Conservation (phyloP, 2,329 filamentous ascomycete genomes). For the Pseudopithomyces maydicus region DNA sequence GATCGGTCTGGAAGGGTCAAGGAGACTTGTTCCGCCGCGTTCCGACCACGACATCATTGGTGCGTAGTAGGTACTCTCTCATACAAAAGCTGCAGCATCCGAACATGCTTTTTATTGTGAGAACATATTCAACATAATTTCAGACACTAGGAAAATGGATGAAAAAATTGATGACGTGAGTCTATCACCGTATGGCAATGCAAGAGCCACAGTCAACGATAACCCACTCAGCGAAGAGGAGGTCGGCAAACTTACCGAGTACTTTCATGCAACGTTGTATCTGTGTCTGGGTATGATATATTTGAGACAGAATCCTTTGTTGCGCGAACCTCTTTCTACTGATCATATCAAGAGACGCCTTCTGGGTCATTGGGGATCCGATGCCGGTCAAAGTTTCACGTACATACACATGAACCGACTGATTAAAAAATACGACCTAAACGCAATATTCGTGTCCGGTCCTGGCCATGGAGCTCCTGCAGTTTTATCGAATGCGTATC, state of each 20-base stretch:
- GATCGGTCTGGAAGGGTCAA: background rate
- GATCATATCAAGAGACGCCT: slow-evolving; percentile 76
- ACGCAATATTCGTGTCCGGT: slow-evolving; percentile 75
- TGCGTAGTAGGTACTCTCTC: background rate
- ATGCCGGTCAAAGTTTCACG: slow-evolving; percentile 80
- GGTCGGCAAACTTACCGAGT: slow-evolving; percentile 70
- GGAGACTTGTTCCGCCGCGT: background rate
- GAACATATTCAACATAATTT: slow-evolving; percentile 12
- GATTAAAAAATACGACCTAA: slow-evolving; percentile 78
- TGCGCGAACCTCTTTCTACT: slow-evolving; percentile 69
- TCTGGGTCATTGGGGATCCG: slow-evolving; percentile 79
- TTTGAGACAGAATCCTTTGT: slow-evolving; percentile 73
- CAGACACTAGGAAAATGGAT: slow-evolving; percentile 28
- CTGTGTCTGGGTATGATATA: slow-evolving; percentile 82
- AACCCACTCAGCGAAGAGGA: slow-evolving; percentile 69
- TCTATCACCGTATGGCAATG: slow-evolving; percentile 66
- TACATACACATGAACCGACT: slow-evolving; percentile 83
- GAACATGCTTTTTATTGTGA: background rate
- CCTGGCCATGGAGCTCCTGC: slow-evolving; percentile 80
- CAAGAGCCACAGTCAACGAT: slow-evolving; percentile 67
- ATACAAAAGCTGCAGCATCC: background rate
- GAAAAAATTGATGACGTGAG: slow-evolving; percentile 38
- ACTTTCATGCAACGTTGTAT: slow-evolving; percentile 76
- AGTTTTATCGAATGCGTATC: slow-evolving; percentile 75
- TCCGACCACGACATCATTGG: slow-evolving; percentile 5